These are phyloP conservation scores for Naganishia kalamii DNA, from an alignment of 768 basidiomycete genomes.

Conservation along the genomic window DNA sequence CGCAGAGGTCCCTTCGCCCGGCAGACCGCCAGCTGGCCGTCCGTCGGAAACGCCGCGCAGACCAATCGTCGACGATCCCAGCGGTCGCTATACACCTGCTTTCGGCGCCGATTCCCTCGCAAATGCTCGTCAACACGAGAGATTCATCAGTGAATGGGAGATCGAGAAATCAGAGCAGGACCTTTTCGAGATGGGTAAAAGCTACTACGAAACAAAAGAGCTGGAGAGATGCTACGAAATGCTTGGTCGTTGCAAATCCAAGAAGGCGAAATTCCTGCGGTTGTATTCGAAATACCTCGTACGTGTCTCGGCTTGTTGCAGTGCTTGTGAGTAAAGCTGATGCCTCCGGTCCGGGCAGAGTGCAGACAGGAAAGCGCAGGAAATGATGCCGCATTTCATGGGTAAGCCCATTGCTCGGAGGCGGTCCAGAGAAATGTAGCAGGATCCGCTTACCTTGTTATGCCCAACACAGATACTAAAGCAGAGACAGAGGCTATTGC, in stretches of 20 bases:
- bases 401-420: constrained; percentile 52
- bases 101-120: background rate
- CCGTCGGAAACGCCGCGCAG: constrained; percentile 23
- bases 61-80: constrained; percentile 23
- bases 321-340: too few species aligned
- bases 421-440: too few species aligned
- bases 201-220: constrained; percentile 70
- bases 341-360: constrained; percentile 53
- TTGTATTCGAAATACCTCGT: constrained; percentile 82
- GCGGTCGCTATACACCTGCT: constrained; percentile 29
- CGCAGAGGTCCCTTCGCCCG: constrained; percentile 47
- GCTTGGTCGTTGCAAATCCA: constrained; percentile 60
- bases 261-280: constrained; percentile 68
- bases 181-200: constrained; percentile 54
- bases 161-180: constrained; percentile 33
- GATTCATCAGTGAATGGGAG: constrained; percentile 30
- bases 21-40: constrained; percentile 30
- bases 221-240: constrained; percentile 65
- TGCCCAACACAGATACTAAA: constrained; percentile 43
- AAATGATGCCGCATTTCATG: constrained; percentile 62
- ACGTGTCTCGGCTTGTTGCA: constrained; percentile 43
- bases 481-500: constrained; percentile 41
- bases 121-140: background rate
- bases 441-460: too few species aligned
- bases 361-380: constrained; percentile 71